Percentiles rank a stretch among this genome's conserved stretches.
These are phyloP conservation scores for Entrophospora sp. DNA, from an alignment of 192 early-diverging fungal species.

Conservation along the genomic window DNA sequence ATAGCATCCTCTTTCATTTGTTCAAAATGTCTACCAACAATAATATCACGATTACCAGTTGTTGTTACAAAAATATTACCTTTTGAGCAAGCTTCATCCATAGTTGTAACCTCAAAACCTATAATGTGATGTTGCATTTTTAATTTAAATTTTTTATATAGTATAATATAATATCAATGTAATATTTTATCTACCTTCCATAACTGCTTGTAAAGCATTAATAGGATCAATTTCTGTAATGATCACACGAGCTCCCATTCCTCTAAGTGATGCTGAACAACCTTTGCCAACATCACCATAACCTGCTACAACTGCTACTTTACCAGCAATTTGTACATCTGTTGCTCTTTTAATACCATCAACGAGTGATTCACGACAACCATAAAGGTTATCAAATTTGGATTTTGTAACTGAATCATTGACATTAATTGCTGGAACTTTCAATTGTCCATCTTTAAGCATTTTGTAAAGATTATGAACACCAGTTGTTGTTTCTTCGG, in stretches of 20 bases:
- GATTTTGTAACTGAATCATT: constrained; percentile 99
- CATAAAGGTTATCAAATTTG: constrained; percentile 99
- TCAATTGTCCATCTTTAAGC: constrained; percentile 92
- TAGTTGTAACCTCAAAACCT: constrained; percentile 96
- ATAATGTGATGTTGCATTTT: too few species aligned
- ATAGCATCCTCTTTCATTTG: constrained; percentile 98
- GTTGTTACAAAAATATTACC: constrained; percentile 98
- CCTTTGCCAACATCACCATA: constrained; percentile 99
- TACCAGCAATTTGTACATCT: constrained; percentile 99
- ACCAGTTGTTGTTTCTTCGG: constrained; percentile 99
- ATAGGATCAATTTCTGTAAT: constrained; percentile 99
- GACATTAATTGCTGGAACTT: constrained; percentile 99
- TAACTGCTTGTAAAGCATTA: constrained; percentile 98
- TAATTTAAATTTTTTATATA: too few species aligned
- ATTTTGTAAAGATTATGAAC: constrained; percentile 99
- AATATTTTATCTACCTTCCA: constrained; percentile 91
- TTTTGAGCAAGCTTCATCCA: constrained; percentile 87
- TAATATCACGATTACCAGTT: constrained; percentile 98
- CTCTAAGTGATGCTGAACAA: constrained; percentile 92
- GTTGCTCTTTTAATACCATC: constrained; percentile 98
- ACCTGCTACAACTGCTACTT: constrained; percentile 95
- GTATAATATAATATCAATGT: too few species aligned
- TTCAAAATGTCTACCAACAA: constrained; percentile 85
- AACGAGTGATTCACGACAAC: constrained; percentile 97
- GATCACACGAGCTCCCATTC: constrained; percentile 97